Evolutionary conservation across 768 basidiomycete genomes (phyloP), one percentile per base, ranked within the genome.

Genomic region (Phylloporus sp.): DNA sequence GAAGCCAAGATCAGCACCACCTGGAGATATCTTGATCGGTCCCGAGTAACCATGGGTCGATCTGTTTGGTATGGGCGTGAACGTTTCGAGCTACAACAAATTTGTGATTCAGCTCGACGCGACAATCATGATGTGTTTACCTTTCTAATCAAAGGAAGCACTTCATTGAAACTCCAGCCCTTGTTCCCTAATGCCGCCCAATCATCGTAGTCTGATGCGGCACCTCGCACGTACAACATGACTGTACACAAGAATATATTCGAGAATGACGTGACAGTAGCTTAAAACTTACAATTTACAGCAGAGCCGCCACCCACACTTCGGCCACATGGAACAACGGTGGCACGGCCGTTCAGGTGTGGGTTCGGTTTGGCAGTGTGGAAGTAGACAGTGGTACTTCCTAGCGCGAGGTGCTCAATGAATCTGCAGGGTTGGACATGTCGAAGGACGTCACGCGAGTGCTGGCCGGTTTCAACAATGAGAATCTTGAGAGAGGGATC

Each of bases 121-220:
- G 38, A 14, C 1, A n/a, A 1, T 4, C 17, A 6, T 1, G 32
- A 9, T 13, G 23, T 6, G 21, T 46, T 11, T 47, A 78, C 83
- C 72, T 83, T 82, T 51, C 68, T 75, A 24, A 82, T 51, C 13
- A 83, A 63, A 0, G 82, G 82, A 24, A 84, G 73, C 5, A 86
- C 56, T 22, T 78, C 67, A 38, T 70, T 66, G 1, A 78, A 77
- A 6, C 80, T 70, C 84, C 84, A 86, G 2, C 82, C 83, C 1
- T 73, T 62, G 56, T 84, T 83, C 5, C 69, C 69, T 21, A 76
- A 61, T 3, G 68, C 58, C 1, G 34, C 51, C 83, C 82, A 84
- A 40, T 78, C 78, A 51, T 86, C 79, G 38, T 78, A 83, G 56
- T 86, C 84, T 0, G 81, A 82, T 2, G 79, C 76, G 8, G 77